These are phyloP conservation scores for Chaetomiaceae sp. DNA, from an alignment of 2,329 filamentous ascomycete species.

Conservation along the genomic window DNA sequence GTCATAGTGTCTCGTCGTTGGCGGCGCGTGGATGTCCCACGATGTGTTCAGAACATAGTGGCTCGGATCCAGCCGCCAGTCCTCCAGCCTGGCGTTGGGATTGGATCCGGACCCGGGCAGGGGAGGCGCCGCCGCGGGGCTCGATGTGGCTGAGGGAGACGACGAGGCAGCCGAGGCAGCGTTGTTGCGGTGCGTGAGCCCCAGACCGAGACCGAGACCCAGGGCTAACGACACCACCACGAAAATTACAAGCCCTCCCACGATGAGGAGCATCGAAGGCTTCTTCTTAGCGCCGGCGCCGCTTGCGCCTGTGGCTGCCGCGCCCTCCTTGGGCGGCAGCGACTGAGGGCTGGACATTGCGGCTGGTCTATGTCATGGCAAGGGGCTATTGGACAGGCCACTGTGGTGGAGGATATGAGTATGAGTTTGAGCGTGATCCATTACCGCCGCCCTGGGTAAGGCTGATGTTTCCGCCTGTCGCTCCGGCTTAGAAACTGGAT, in stretches of 20 bases:
- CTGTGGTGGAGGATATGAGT: too few species aligned
- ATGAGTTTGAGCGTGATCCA: too few species aligned
- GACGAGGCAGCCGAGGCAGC: background rate
- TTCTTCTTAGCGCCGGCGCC: background rate
- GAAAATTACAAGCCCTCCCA: background rate
- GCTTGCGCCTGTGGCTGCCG: background rate
- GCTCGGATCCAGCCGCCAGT: conserved; percentile 1
- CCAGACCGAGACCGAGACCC: background rate
- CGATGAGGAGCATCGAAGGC: background rate
- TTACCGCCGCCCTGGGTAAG: too few species aligned
- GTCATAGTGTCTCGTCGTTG: conserved; percentile 3
- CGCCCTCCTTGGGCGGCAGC: background rate
- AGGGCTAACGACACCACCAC: background rate
- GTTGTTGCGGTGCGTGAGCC: background rate
- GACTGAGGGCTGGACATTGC: background rate
- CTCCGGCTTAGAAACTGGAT: too few species aligned
- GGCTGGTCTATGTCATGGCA: background rate
- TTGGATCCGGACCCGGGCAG: background rate
- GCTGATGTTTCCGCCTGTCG: too few species aligned
- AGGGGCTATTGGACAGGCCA: too few species aligned
- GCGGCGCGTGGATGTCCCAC: background rate
- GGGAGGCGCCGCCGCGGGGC: background rate
- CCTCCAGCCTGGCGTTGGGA: background rate
- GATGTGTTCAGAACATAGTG: background rate
- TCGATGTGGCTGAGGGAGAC: background rate